Percentiles rank a stretch among this genome's conserved stretches.
Evolutionary conservation across 2,329 filamentous ascomycete genomes (phyloP).

Genomic region (Alternaria gansuensis): DNA sequence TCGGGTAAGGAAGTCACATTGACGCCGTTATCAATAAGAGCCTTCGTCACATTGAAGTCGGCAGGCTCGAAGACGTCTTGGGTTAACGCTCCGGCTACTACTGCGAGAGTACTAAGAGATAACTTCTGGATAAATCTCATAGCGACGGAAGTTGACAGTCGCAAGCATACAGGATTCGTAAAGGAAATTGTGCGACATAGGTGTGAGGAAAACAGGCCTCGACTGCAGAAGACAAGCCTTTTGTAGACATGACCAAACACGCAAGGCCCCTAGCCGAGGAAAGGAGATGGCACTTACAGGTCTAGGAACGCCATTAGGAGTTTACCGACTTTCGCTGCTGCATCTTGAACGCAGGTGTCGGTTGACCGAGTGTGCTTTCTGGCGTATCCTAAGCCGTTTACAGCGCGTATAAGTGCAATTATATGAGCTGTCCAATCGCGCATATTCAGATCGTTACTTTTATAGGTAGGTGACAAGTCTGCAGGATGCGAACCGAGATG

Average conservation of each 20-base stretch:
- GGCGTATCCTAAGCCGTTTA: not conserved
- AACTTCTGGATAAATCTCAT: not conserved
- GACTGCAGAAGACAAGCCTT: not conserved
- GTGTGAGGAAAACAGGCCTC: not conserved
- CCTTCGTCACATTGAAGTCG: slow-evolving; percentile 33
- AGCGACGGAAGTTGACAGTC: not conserved
- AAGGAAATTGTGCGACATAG: not conserved
- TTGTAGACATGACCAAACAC: slow-evolving; percentile 4
- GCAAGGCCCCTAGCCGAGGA: not conserved
- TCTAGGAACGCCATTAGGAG: not conserved
- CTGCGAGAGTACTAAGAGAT: not conserved
- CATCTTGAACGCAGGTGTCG: not conserved
- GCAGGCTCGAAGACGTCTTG: slow-evolving; percentile 25
- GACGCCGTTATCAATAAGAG: slow-evolving; percentile 31
- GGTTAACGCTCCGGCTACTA: not conserved
- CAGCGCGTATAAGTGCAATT: not conserved
- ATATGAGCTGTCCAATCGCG: slow-evolving; percentile 7
- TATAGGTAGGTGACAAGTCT: not conserved
- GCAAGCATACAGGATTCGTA: not conserved
- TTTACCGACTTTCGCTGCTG: not conserved
- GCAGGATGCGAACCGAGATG: slow-evolving; percentile 1
- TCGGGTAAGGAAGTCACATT: slow-evolving; percentile 29
- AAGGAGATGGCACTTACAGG: not conserved
- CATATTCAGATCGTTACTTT: not conserved
- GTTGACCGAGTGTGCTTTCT: not conserved